Evolutionary conservation across 768 basidiomycete species (phyloP).

Genomic region (Xerocomellus chrysenteron): DNA sequence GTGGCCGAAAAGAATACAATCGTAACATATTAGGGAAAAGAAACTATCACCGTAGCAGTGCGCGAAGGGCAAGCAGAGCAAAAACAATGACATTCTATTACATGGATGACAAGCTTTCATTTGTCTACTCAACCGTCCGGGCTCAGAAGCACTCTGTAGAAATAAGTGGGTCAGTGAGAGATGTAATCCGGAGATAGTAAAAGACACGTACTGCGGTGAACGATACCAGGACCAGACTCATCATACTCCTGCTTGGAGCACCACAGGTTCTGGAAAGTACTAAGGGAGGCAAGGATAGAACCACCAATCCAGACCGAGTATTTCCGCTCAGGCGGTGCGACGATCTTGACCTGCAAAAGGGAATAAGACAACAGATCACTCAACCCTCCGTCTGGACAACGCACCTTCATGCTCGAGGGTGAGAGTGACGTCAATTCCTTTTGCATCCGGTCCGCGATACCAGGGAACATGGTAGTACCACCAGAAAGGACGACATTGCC

Average conservation of each 20-base stretch:
- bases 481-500: constrained; percentile 56
- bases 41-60: constrained; percentile 19
- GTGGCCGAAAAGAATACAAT: constrained; percentile 15
- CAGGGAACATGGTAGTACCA: constrained; percentile 95
- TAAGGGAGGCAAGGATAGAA: constrained; percentile 82
- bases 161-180: background rate
- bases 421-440: constrained; percentile 82
- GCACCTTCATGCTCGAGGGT: constrained; percentile 84
- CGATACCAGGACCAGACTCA: constrained; percentile 76
- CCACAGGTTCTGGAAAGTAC: constrained; percentile 97
- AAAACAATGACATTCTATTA: constrained; percentile 28
- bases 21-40: constrained; percentile 20
- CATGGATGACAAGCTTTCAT: constrained; percentile 19
- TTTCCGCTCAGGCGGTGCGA: constrained; percentile 90
- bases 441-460: constrained; percentile 94
- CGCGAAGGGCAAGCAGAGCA: constrained; percentile 5
- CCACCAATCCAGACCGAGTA: constrained; percentile 97
- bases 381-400: constrained; percentile 11
- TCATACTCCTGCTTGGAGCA: constrained; percentile 92
- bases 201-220: constrained; percentile 65
- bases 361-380: background rate
- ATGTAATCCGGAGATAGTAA: background rate
- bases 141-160: constrained; percentile 28
- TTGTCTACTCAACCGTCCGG: constrained; percentile 19
- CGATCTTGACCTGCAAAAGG: constrained; percentile 71